Conservation (phyloP, 2,329 filamentous ascomycete species). For the Aspergillus sclerotialis region DNA sequence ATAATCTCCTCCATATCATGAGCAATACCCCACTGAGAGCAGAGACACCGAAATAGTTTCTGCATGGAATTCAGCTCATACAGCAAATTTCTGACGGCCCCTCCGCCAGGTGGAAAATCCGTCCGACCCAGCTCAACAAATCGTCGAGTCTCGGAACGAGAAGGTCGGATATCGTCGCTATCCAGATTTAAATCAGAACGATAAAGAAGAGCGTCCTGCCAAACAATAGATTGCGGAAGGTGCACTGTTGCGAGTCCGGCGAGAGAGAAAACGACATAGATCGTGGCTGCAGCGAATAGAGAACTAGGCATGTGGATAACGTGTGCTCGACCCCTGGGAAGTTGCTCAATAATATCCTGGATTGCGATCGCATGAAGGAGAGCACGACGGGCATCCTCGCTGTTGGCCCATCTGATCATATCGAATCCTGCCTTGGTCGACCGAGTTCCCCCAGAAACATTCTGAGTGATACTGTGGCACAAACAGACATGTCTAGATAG, state of each 20-base stretch:
- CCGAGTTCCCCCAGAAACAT: conserved; percentile 30
- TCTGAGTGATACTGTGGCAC: conserved; percentile 31
- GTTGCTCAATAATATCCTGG: conserved; percentile 40
- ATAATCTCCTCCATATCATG: conserved; percentile 41
- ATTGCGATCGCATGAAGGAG: conserved; percentile 40
- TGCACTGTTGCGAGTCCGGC: conserved; percentile 31
- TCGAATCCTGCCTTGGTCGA: conserved; percentile 26
- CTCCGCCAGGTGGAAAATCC: conserved; percentile 13
- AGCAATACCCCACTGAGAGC: conserved; percentile 40
- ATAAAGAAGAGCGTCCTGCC: conserved; percentile 33
- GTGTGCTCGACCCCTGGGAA: conserved; percentile 39
- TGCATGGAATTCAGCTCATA: conserved; percentile 44
- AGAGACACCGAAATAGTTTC: conserved; percentile 39
- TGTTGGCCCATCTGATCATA: conserved; percentile 31
- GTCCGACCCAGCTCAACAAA: conserved; percentile 28
- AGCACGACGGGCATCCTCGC: conserved; percentile 33
- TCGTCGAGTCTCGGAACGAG: conserved; percentile 28
- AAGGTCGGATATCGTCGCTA: conserved; percentile 15
- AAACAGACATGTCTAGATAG: conserved; percentile 35
- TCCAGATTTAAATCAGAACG: conserved; percentile 21
- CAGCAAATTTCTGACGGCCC: conserved; percentile 33
- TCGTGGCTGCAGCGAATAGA: conserved; percentile 37
- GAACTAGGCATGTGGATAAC: conserved; percentile 41
- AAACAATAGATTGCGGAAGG: conserved; percentile 34
- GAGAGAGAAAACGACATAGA: conserved; percentile 37